These are phyloP conservation scores for Quercus mongolica DNA, from an alignment of 306 rosid species.

Conservation along the genomic window DNA sequence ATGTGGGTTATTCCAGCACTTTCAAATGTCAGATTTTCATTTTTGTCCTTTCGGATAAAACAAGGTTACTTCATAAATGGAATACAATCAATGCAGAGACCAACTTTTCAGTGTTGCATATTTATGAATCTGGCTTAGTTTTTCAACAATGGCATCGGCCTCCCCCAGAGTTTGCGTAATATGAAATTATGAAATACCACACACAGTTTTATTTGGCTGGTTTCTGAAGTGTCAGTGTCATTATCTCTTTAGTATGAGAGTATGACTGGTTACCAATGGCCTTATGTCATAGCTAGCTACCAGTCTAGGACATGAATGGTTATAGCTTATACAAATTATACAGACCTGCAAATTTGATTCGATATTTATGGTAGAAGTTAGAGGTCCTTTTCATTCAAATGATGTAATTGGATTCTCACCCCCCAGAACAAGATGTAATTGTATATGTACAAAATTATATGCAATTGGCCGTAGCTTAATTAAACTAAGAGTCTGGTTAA, in stretches of 20 bases:
- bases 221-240: too few relatives aligned
- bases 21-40: neutral
- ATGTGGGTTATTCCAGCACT: constrained; percentile 7
- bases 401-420: neutral
- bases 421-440: too few relatives aligned
- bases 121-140: too few relatives aligned
- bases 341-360: neutral
- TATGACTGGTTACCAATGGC: neutral
- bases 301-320: neutral
- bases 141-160: too few relatives aligned
- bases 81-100: neutral
- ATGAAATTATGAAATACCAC: too few relatives aligned
- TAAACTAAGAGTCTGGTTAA: too few relatives aligned
- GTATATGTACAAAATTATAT: too few relatives aligned
- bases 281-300: too few relatives aligned
- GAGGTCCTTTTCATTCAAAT: neutral
- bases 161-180: too few relatives aligned
- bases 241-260: neutral
- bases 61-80: constrained; percentile 13
- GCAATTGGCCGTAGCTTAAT: too few relatives aligned
- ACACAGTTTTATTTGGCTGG: too few relatives aligned
- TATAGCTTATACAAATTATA: neutral
- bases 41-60: constrained; percentile 10
- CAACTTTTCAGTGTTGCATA: too few relatives aligned
- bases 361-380: neutral